These are phyloP conservation scores for Alternaria triticimaculans DNA, from an alignment of 2,329 filamentous ascomycete species.

Conservation along the genomic window DNA sequence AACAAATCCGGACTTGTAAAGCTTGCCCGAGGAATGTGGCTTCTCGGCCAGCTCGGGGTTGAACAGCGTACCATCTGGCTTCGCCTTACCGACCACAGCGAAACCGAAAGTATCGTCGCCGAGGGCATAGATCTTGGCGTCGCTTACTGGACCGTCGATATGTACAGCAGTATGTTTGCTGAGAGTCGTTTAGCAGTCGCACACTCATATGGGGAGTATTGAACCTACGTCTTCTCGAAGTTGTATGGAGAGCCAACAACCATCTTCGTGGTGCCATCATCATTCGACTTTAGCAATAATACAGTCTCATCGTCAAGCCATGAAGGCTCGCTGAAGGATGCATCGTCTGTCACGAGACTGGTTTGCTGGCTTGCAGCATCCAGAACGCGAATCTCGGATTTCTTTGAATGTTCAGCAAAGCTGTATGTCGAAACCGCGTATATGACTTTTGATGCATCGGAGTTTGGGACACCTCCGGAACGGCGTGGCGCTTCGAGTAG, in stretches of 20 bases:
- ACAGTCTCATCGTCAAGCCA: slow-evolving; percentile 77
- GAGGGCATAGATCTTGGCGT: slow-evolving; percentile 55
- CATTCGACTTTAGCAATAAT: slow-evolving; percentile 59
- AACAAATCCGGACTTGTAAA: slow-evolving; percentile 78
- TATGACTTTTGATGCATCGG: slow-evolving; percentile 67
- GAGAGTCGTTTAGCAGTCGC: slow-evolving; percentile 1
- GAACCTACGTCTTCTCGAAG: slow-evolving; percentile 42
- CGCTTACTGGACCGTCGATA: slow-evolving; percentile 56
- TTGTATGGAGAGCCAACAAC: slow-evolving; percentile 42
- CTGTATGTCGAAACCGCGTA: slow-evolving; percentile 79
- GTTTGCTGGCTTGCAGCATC: slow-evolving; percentile 72
- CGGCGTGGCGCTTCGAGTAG: slow-evolving; percentile 78
- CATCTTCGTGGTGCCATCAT: slow-evolving; percentile 50
- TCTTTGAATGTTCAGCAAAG: slow-evolving; percentile 75
- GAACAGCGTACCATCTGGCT: slow-evolving; percentile 72
- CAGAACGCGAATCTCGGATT: slow-evolving; percentile 72
- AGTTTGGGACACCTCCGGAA: slow-evolving; percentile 73
- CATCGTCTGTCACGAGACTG: slow-evolving; percentile 68
- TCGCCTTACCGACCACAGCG: slow-evolving; percentile 66
- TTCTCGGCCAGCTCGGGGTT: slow-evolving; percentile 68
- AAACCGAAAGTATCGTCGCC: slow-evolving; percentile 50
- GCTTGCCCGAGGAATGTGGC: slow-evolving; percentile 67
- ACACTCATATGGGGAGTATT: neutral
- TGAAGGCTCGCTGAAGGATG: slow-evolving; percentile 70
- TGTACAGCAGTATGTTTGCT: slow-evolving; percentile 50